Base-by-base conservation (phyloP, 1,284 basidiomycete species). In the Ganoderma multipileum region DNA sequence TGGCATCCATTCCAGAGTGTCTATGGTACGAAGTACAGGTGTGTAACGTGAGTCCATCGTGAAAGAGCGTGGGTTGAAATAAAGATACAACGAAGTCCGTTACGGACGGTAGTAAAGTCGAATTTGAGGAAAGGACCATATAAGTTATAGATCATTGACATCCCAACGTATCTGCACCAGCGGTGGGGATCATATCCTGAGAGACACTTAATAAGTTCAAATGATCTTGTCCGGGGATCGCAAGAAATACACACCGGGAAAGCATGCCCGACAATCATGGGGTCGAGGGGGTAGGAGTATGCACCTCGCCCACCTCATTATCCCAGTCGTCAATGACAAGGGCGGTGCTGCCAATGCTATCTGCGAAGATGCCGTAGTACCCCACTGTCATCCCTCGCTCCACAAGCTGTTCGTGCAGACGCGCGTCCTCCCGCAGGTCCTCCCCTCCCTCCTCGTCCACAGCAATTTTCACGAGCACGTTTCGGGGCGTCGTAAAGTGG, bases 371-470 rank as follows among this genome's bases (percentile, higher is more conserved):
- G 20, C 72, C 72, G 28, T 73, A 71, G 64, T 69, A 73, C 8
- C 72, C 72, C 7, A 68, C 58, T 9, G 66, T 63, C 47, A 73
- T 58, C n/a, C 72, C 72, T 38, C 72, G 63, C 68, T 73, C 69
- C 26, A 63, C 72, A 52, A 73, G 70, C 20, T 65, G 65, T 61
- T 73, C 63, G 63, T 73, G 70, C 50, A 71, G 63, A 41, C 68
- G 66, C 38, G 72, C 72, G n/a, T 69, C 69, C 47, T 73, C 72
- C 42, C 68, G 68, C 38, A 73, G 66, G 68, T 73, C 72, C 41
- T 73, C 72, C 20, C 54, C 70, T 63, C 72, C 72, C 61, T 73
- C 72, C 42, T 73, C 72, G 68, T 73, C 72, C 28, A 73, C 70
- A 18, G 72, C 72, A 54, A 73, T 73, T 57, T 68, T 70, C n/a